phyloP scores from a whole-genome alignment of 2,329 filamentous ascomycete species.

The Cercospora berteroae region DNA sequence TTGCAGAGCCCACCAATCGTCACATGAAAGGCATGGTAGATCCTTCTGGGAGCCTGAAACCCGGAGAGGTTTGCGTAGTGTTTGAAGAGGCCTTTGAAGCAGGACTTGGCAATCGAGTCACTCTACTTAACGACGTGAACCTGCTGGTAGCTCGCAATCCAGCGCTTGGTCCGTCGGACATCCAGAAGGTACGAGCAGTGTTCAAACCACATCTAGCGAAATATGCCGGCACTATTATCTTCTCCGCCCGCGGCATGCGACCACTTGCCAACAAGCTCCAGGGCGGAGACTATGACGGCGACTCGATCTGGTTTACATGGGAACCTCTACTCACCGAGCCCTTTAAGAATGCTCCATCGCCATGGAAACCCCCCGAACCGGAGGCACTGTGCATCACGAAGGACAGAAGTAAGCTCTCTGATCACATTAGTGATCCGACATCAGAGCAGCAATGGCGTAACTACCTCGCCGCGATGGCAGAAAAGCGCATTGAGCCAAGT shows the following conservation, averaged over 20 bases:
- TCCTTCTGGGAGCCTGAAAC: conserved; percentile 52
- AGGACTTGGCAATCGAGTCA: conserved; percentile 38
- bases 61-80: conserved; percentile 66
- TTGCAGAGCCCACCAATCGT: conserved; percentile 59
- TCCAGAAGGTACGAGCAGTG: conserved; percentile 60
- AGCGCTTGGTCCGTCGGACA: conserved; percentile 67
- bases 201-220: conserved; percentile 60
- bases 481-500: conserved; percentile 51
- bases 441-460: conserved; percentile 44
- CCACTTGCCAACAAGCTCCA: conserved; percentile 70
- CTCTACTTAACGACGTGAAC: conserved; percentile 56
- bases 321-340: conserved; percentile 62
- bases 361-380: conserved; percentile 44
- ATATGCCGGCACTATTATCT: conserved; percentile 77
- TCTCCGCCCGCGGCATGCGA: conserved; percentile 60
- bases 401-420: conserved; percentile 48
- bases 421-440: conserved; percentile 49
- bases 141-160: conserved; percentile 68
- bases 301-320: conserved; percentile 74
- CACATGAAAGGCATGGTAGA: not conserved
- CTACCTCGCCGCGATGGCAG: conserved; percentile 17
- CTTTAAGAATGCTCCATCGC: conserved; percentile 61
- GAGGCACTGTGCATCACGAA: conserved; percentile 52
- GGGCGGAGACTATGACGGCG: conserved; percentile 80
- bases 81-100: conserved; percentile 52